Conservation (phyloP, 2,329 filamentous ascomycete species). For the Epichloe coenophiala region DNA sequence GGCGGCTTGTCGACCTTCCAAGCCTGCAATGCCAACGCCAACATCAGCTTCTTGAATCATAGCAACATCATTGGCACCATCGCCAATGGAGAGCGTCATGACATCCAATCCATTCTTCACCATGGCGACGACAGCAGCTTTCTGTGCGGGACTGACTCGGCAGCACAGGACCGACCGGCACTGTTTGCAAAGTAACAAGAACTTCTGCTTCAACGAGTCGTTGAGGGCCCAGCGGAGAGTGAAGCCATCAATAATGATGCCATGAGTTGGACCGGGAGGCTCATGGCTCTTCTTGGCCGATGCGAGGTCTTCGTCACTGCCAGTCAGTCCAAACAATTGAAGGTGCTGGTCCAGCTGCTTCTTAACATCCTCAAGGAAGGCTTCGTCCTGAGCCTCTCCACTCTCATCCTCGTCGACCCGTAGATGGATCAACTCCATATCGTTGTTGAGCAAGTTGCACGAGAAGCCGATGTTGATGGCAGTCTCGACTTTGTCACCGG, state of each 20-base stretch:
- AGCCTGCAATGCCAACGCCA: conserved; percentile 89
- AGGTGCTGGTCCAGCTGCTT: conserved; percentile 64
- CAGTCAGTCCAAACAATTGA: conserved; percentile 60
- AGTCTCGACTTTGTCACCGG: conserved; percentile 96
- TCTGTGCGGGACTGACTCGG: conserved; percentile 91
- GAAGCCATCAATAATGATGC: conserved; percentile 88
- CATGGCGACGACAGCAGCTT: conserved; percentile 91
- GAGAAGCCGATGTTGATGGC: conserved; percentile 99
- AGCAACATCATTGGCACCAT: conserved; percentile 90
- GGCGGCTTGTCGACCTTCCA: conserved; percentile 81
- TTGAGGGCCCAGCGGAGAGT: conserved; percentile 79
- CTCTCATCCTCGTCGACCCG: conserved; percentile 66
- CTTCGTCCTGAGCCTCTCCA: conserved; percentile 31
- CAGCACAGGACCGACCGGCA: conserved; percentile 96
- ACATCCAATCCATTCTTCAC: conserved; percentile 92
- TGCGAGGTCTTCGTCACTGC: conserved; percentile 72
- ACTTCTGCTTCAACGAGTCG: conserved; percentile 76
- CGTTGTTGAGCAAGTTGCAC: conserved; percentile 91
- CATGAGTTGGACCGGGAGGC: conserved; percentile 76
- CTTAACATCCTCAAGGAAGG: conserved; percentile 45
- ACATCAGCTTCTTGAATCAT: conserved; percentile 98
- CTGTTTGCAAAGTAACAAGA: conserved; percentile 88
- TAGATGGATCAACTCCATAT: conserved; percentile 91
- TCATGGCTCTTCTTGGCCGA: conserved; percentile 72
- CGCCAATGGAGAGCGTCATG: conserved; percentile 87